These are phyloP conservation scores for Spiraea crenata DNA, from an alignment of 331 rosid genomes.

Conservation along the genomic window DNA sequence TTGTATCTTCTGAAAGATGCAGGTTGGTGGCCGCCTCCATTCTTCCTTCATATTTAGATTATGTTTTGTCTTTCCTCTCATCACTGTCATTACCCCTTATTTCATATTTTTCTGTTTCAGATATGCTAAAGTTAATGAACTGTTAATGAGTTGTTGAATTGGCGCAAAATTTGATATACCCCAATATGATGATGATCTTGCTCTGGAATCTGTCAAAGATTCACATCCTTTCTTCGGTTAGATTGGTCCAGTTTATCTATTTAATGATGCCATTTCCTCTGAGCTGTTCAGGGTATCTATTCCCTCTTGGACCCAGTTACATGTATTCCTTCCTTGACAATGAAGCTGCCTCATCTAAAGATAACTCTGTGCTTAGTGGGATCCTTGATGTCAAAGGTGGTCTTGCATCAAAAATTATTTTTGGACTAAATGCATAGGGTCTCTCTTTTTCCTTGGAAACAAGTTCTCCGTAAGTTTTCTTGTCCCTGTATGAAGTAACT, in stretches of 20 bases:
- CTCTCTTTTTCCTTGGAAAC: constrained; percentile 6
- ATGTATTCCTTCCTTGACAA: constrained; percentile 92
- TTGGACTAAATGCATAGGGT: constrained; percentile 98
- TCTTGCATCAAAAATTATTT: constrained; percentile 77
- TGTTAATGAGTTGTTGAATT: constrained; percentile 68
- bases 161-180: constrained; percentile 70
- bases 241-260: constrained; percentile 87
- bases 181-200: constrained; percentile 54
- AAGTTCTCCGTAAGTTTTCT: constrained; percentile 9
- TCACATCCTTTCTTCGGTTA: constrained; percentile 84
- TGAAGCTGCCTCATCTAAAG: constrained; percentile 70
- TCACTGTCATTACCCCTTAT: constrained; percentile 16
- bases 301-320: constrained; percentile 94
- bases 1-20: constrained; percentile 96
- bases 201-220: constrained; percentile 59
- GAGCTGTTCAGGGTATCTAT: constrained; percentile 87
- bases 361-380: constrained; percentile 65
- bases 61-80: constrained; percentile 6
- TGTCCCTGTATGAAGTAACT: background rate
- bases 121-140: constrained; percentile 85
- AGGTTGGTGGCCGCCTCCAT: constrained; percentile 47
- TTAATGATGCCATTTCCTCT: constrained; percentile 74
- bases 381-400: constrained; percentile 91
- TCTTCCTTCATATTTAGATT: constrained; percentile 6
- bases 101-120: constrained; percentile 44